phyloP scores from a whole-genome alignment of 148 eudicot species.

The Salicornia ramosissima region DNA sequence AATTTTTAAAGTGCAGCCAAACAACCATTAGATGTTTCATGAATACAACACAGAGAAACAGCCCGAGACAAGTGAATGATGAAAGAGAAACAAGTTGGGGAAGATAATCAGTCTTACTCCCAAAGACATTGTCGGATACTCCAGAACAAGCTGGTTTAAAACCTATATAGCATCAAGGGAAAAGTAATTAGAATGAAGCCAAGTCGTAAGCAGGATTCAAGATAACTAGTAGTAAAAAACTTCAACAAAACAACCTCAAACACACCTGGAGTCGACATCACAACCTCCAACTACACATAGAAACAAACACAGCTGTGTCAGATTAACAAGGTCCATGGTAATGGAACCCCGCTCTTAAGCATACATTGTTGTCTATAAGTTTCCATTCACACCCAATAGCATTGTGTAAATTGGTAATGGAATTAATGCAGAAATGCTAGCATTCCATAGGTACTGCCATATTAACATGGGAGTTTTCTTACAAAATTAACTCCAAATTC shows the following conservation, averaged over 20 bases:
- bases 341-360: no score
- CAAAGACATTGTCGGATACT: constrained; percentile 46
- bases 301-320: constrained; percentile 14
- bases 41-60: no score
- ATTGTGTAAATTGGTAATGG: no score
- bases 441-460: no score
- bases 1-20: no score
- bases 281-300: constrained; percentile 64
- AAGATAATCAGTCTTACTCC: constrained; percentile 41
- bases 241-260: constrained; percentile 51
- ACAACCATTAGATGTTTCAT: no score
- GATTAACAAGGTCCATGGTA: no score
- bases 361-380: no score
- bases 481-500: no score
- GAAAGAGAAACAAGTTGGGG: not conserved
- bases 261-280: constrained; percentile 74
- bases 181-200: constrained; percentile 5
- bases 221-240: not conserved
- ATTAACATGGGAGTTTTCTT: no score
- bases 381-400: no score
- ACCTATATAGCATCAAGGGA: constrained; percentile 39
- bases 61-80: not conserved
- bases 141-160: constrained; percentile 46
- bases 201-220: not conserved
- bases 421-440: no score